Evolutionary conservation across 352 stramenopile species (phyloP), one percentile per base, ranked within the genome.

Genomic region (Phytopythium chamaehyphon): DNA sequence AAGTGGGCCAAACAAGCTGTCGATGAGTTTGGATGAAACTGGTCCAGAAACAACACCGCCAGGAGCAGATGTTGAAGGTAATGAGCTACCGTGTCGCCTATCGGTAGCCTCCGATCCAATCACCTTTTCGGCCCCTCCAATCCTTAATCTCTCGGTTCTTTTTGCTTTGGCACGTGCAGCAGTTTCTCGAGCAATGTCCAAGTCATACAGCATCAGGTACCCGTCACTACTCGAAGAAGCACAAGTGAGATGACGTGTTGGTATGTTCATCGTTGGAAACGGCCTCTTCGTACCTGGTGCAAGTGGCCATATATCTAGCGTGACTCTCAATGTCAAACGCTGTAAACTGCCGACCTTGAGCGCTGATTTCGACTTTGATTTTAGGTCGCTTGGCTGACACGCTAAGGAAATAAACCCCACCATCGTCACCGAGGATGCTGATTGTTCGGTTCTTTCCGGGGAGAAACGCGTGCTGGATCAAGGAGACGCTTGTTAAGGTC

Each of bases 151-250:
- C 14, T 64, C 54, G 9, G 55, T 43, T 19, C 76, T 58, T 11
- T 65, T 58, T 6, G 59, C 48, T 28, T 80, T 66, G 16, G 66
- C 62, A 15, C 68, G 62, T 33, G 55, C 36, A 40, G 77, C 73
- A 2, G 81, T 89, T 53, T 89, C 72, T 23, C 73, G 56, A 24
- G 79, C 73, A 48, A 93, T 89, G 18, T 91, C 77, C 58, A 94
- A 57, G 55, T 92, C 83, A 57, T 92, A 92, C 4, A 94, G 64
- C 22, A 94, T 59, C 40, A 94, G 51, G 47, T 68, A 87, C 0
- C 81, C 84, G 64, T 94, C 81, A 22, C 84, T 94, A 59, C 6
- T 47, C 24, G 44, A 39, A 40, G 36, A 10, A 42, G 38, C 18
- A 15, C 21, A 12, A 46, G 26, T 37, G 21, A 15, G 54, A 53